Conservation (phyloP, 1,284 basidiomycete species). For the Melampsora americana region DNA sequence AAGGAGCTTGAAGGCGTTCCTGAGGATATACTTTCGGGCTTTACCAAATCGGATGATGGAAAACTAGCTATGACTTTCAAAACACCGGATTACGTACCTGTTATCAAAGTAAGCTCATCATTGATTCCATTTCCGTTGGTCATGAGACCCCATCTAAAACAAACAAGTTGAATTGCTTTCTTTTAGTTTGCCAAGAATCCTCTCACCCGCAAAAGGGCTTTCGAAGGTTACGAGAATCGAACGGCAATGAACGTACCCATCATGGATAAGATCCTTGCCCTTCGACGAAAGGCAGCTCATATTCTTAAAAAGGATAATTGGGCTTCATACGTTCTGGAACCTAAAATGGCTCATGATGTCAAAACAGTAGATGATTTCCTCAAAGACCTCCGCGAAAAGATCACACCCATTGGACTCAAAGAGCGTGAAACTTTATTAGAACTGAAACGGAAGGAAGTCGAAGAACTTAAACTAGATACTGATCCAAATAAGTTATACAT, state of each 20-base stretch:
- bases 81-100: constrained; percentile 71
- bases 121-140: not conserved
- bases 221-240: constrained; percentile 66
- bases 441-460: constrained; percentile 69
- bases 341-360: constrained; percentile 75
- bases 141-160: constrained; percentile 25
- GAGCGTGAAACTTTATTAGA: constrained; percentile 66
- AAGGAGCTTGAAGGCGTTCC: constrained; percentile 74
- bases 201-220: constrained; percentile 65
- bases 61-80: constrained; percentile 62
- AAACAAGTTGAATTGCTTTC: constrained; percentile 53
- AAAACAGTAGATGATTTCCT: constrained; percentile 65
- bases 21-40: constrained; percentile 70
- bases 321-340: constrained; percentile 74
- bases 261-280: constrained; percentile 64
- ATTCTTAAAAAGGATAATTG: constrained; percentile 72
- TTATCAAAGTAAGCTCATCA: constrained; percentile 57
- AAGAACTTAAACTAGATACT: constrained; percentile 61
- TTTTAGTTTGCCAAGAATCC: constrained; percentile 71
- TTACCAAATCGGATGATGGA: constrained; percentile 57
- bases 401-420: constrained; percentile 67
- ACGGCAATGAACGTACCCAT: constrained; percentile 68
- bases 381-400: constrained; percentile 67
- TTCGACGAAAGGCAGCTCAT: constrained; percentile 67
- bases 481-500: constrained; percentile 67